These are phyloP conservation scores for Sideroxylon spinosum DNA, from an alignment of 179 eudicot species.

Conservation along the genomic window DNA sequence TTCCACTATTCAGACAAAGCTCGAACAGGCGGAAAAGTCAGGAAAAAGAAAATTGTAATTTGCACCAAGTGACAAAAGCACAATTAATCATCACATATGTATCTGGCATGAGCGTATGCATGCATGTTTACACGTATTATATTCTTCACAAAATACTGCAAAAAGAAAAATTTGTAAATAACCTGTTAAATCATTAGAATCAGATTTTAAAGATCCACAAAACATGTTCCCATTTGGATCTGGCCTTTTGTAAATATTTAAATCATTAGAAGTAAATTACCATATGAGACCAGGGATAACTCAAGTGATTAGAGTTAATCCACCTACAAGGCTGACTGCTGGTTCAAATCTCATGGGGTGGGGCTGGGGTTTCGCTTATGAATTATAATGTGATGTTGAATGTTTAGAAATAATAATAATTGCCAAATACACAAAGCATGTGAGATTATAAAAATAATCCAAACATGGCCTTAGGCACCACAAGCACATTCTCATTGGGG, in stretches of 20 bases:
- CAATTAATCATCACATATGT: background rate
- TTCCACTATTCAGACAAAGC: constrained; percentile 24
- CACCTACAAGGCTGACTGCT: too few species aligned
- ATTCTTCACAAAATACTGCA: background rate
- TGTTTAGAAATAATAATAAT: too few species aligned
- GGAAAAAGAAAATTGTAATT: background rate
- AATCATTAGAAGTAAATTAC: background rate
- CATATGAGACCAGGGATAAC: too few species aligned
- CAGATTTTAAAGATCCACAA: background rate
- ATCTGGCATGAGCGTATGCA: background rate
- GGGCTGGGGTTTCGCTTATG: too few species aligned
- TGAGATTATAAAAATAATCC: background rate
- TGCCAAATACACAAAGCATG: background rate
- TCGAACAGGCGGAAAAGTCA: constrained; percentile 12
- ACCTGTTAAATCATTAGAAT: background rate
- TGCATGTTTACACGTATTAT: background rate
- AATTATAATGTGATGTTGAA: too few species aligned
- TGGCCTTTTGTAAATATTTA: constrained; percentile 1
- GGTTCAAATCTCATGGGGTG: too few species aligned
- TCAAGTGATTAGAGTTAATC: too few species aligned
- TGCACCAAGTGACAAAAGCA: background rate
- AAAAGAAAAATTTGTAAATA: background rate
- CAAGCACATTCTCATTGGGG: background rate
- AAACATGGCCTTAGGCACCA: background rate
- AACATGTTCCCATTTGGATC: background rate